Base-by-base conservation (phyloP, 768 basidiomycete genomes). In the Suillus tomentosus region DNA sequence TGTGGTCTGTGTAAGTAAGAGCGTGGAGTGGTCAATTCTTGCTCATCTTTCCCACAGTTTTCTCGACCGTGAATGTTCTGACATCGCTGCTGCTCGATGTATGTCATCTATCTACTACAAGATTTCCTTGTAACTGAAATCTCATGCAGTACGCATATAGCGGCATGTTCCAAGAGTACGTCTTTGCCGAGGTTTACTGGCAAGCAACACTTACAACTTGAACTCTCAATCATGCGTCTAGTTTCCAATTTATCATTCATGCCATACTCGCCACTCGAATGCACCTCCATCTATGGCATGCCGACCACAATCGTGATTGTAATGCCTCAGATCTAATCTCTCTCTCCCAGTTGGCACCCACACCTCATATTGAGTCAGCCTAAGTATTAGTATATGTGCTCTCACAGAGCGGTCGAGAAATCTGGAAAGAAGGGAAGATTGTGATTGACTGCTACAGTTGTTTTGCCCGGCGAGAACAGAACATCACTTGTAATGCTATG, bases 231-330 rank as follows among this genome's bases (percentile, higher is more conserved):
- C 39, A 19, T 45, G 10, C 9, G 34, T 19, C 1, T 31, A 63
- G 62, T 36, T 63, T 63, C 36, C 62, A 63, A 14, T 17, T 63
- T n/a, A 37, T 63, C n/a, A 63, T 61, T 31, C 62, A 61, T 19
- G 60, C 62, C 31, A 31, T 63, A 11, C 58, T 63, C 6, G 62
- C 37, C 31, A 61, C 62, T 43, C 27, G 60, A 40, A 63, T 63
- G 62, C 59, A 63, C 42, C 59, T 63, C 9, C 31, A 31, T 34
- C 37, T 63, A 19, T 63, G 62, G 62, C 42, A 37, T 14, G 15
- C 19, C 10, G 43, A 27, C 27, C 13, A 13, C 34, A 14, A 19
- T 47, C 24, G 34, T 31, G 22, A 31, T 56, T 4, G 13, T 54
- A 1, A 11, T 54, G 6, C 27, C 13, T 13, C 31, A 24, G 9